Percentiles rank a stretch among this genome's conserved stretches.
Evolutionary conservation across 306 rosid species (phyloP).

Genomic region (Cicer yamashitae): DNA sequence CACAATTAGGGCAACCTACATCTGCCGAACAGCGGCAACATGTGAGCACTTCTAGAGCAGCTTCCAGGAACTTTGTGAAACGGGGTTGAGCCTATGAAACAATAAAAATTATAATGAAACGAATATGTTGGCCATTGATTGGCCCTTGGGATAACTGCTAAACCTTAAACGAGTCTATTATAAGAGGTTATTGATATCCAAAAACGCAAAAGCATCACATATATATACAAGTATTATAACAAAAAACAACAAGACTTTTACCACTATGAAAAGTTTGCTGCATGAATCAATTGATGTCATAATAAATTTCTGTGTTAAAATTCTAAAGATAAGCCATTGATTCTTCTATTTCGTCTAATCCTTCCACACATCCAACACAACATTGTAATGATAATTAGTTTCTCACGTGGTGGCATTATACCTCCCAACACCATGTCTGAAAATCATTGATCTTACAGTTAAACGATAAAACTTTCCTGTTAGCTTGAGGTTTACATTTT

Average conservation of each 20-base stretch:
- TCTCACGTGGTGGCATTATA: background rate
- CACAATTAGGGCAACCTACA: constrained; percentile 85
- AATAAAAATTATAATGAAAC: constrained; percentile 16
- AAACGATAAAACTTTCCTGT: background rate
- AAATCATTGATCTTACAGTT: background rate
- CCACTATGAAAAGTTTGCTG: background rate
- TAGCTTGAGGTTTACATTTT: background rate
- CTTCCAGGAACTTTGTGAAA: constrained; percentile 69
- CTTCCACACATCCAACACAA: background rate
- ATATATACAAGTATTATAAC: background rate
- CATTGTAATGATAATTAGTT: background rate
- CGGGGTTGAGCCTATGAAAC: constrained; percentile 73
- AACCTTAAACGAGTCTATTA: constrained; percentile 28
- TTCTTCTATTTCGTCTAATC: background rate
- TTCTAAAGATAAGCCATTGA: background rate
- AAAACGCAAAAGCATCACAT: background rate
- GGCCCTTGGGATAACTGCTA: constrained; percentile 12
- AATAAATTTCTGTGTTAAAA: background rate
- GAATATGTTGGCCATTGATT: background rate
- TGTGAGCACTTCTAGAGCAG: constrained; percentile 85
- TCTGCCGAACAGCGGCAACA: constrained; percentile 67
- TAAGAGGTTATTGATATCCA: constrained; percentile 26
- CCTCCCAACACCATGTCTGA: background rate
- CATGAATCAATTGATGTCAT: background rate
- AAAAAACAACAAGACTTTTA: background rate